Evolutionary conservation across 2,329 filamentous ascomycete genomes (phyloP).

Genomic region (Pezicula radicicola): DNA sequence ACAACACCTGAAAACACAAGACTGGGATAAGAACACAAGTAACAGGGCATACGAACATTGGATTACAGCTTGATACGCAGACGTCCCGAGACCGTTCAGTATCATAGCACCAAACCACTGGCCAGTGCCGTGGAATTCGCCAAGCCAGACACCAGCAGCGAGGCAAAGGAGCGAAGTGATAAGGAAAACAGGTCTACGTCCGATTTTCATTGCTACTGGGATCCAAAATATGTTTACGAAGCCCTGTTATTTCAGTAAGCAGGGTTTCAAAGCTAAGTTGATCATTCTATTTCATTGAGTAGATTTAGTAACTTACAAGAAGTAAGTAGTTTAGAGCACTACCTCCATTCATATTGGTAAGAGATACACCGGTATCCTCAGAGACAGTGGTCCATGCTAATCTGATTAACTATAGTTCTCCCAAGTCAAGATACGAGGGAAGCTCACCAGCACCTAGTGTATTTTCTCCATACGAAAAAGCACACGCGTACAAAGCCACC

Average conservation of each 20-base stretch:
- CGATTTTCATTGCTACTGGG: slow-evolving; percentile 28
- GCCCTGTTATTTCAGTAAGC: slow-evolving; percentile 12
- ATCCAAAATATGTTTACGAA: slow-evolving; percentile 38
- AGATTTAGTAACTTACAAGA: slow-evolving; percentile 11
- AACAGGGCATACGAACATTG: too few relatives aligned
- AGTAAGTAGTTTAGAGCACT: slow-evolving; percentile 38
- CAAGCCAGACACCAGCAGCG: slow-evolving; percentile 29
- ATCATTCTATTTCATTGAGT: too few relatives aligned
- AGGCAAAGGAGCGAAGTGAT: slow-evolving; percentile 30
- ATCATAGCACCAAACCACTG: slow-evolving; percentile 30
- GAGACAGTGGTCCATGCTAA: slow-evolving; percentile 37
- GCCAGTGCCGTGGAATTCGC: slow-evolving; percentile 20
- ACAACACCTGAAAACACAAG: too few relatives aligned
- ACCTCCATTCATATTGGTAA: slow-evolving; percentile 38
- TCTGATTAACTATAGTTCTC: too few relatives aligned
- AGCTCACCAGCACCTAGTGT: slow-evolving; percentile 30
- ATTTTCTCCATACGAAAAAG: slow-evolving; percentile 38
- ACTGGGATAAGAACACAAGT: too few relatives aligned
- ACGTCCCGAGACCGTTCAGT: slow-evolving; percentile 25
- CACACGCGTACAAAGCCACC: slow-evolving; percentile 36
- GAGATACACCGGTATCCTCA: slow-evolving; percentile 32
- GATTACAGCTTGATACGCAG: too few relatives aligned
- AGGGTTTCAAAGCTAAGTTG: too few relatives aligned
- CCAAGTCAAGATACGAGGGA: too few relatives aligned
- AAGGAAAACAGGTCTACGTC: slow-evolving; percentile 32